phyloP scores from a whole-genome alignment of 306 rosid species.

The Sophora flavescens region DNA sequence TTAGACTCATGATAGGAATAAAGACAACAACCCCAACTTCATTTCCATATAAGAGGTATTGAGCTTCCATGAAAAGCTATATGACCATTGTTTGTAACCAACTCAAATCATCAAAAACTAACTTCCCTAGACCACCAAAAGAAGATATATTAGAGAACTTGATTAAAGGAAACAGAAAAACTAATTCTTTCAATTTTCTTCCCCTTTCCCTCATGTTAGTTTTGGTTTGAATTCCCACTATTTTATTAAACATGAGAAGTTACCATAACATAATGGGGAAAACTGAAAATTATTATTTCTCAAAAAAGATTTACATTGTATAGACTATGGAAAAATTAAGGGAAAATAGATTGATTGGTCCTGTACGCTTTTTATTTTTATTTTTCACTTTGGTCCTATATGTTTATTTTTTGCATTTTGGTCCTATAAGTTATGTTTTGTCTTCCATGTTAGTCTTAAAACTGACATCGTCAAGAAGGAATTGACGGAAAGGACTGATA shows the following conservation, averaged over 20 bases:
- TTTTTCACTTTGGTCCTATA: too few relatives aligned
- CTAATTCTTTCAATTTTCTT: neutral
- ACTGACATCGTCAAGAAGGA: too few relatives aligned
- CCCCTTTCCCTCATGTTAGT: neutral
- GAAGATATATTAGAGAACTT: neutral
- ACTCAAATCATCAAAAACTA: neutral
- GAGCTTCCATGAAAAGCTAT: neutral
- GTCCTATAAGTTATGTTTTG: too few relatives aligned
- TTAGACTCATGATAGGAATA: neutral
- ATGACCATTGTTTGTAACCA: neutral
- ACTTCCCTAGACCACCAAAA: constrained; percentile 11
- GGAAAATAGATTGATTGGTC: too few relatives aligned
- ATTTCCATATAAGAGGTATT: neutral
- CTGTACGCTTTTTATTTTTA: too few relatives aligned
- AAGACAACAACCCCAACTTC: neutral
- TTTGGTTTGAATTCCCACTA: neutral
- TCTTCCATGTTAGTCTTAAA: too few relatives aligned
- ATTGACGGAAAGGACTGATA: too few relatives aligned
- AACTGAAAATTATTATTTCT: too few relatives aligned
- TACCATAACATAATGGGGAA: neutral
- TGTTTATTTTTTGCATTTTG: too few relatives aligned
- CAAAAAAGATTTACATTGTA: too few relatives aligned
- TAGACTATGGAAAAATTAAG: too few relatives aligned
- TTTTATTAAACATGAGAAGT: neutral
- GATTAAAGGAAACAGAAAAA: neutral